Evolutionary conservation across 768 basidiomycete species (phyloP).

Genomic region (Mycena alexandri): DNA sequence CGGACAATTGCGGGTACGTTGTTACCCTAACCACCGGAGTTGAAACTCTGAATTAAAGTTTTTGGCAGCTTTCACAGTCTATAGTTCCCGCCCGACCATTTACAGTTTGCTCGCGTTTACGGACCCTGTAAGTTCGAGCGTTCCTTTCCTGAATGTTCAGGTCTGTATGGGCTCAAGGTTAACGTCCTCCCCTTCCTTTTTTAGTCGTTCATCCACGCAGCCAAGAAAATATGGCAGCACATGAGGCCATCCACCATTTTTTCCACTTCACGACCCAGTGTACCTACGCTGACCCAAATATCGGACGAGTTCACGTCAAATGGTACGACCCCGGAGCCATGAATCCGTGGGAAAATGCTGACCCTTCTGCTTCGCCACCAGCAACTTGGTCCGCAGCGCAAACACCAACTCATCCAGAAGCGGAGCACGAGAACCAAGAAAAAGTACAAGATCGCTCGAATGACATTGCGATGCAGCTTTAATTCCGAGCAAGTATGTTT

Average conservation of each 20-base stretch:
- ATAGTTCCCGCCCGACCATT: constrained; percentile 9
- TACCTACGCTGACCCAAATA: constrained; percentile 12
- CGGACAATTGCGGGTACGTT: constrained; percentile 8
- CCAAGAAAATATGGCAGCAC: constrained; percentile 11
- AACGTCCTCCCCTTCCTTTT: constrained; percentile 6
- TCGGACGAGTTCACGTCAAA: constrained; percentile 14
- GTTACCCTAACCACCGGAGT: constrained; percentile 10
- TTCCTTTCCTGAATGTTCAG: constrained; percentile 10
- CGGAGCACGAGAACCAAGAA: constrained; percentile 9
- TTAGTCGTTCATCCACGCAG: constrained; percentile 15
- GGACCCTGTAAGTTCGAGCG: constrained; percentile 8
- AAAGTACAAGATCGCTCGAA: constrained; percentile 10
- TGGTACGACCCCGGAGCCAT: constrained; percentile 13
- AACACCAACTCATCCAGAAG: constrained; percentile 5
- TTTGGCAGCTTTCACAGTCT: constrained; percentile 11
- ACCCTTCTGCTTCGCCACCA: constrained; percentile 10
- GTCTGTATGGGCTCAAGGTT: constrained; percentile 14
- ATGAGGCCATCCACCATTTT: constrained; percentile 9
- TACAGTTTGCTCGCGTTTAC: constrained; percentile 11
- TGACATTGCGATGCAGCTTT: constrained; percentile 15
- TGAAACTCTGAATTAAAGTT: constrained; percentile 12
- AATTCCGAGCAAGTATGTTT: constrained; percentile 18
- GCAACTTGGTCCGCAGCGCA: constrained; percentile 9
- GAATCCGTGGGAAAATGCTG: constrained; percentile 13
- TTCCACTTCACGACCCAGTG: constrained; percentile 5